phyloP scores from a whole-genome alignment of 2,329 filamentous ascomycete genomes.

The Gaeumannomyces sp. region DNA sequence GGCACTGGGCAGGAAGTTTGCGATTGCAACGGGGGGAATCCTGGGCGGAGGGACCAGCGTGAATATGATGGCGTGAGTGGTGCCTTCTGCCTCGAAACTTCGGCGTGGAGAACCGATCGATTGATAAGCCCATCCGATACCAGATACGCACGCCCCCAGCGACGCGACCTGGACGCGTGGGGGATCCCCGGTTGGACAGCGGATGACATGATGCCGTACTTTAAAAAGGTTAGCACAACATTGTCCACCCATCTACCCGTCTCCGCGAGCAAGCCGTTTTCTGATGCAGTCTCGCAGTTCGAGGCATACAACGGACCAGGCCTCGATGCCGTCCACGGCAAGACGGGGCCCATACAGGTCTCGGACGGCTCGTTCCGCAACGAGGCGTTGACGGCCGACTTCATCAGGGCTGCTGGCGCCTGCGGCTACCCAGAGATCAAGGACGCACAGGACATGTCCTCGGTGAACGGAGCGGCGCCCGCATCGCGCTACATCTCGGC shows the following conservation, averaged over 20 bases:
- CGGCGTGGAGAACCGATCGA: too few relatives aligned
- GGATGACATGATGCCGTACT: slow-evolving; percentile 35
- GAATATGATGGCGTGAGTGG: slow-evolving; percentile 24
- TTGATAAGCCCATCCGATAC: too few relatives aligned
- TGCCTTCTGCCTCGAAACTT: slow-evolving; percentile 1
- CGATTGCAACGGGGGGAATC: slow-evolving; percentile 34
- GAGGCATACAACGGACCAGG: slow-evolving; percentile 19
- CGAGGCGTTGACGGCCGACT: slow-evolving; percentile 31
- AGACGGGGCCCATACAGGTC: slow-evolving; percentile 41
- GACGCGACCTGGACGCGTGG: slow-evolving; percentile 23
- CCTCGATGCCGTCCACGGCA: slow-evolving; percentile 33
- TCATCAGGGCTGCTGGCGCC: slow-evolving; percentile 36
- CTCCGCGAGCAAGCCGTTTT: too few relatives aligned
- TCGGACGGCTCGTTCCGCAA: slow-evolving; percentile 38
- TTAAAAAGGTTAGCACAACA: slow-evolving; percentile 33
- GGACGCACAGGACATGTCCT: slow-evolving; percentile 43
- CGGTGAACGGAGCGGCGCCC: slow-evolving; percentile 26
- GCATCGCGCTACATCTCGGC: slow-evolving; percentile 23
- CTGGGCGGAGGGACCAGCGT: slow-evolving; percentile 48
- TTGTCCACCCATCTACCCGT: background rate
- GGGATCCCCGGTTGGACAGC: slow-evolving; percentile 20
- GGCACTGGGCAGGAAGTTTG: slow-evolving; percentile 35
- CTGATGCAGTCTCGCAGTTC: slow-evolving; percentile 11
- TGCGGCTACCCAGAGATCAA: slow-evolving; percentile 39
- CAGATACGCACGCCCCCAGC: slow-evolving; percentile 16